Evolutionary conservation across 352 stramenopile species (phyloP).

Genomic region (Phytophthora sp.): DNA sequence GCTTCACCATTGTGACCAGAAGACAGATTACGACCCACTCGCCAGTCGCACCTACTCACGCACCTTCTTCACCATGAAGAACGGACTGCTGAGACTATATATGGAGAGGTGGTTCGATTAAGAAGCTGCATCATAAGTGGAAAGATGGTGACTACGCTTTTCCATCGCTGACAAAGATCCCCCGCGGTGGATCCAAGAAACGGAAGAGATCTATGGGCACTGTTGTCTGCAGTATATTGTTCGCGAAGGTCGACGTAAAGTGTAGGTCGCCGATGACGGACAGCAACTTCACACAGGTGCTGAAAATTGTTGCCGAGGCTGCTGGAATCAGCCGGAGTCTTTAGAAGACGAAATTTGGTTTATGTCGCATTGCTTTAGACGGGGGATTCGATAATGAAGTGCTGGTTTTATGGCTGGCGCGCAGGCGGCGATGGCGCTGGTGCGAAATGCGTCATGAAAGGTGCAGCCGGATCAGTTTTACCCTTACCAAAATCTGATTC

Average conservation of each 20-base stretch:
- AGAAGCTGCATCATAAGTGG: neutral
- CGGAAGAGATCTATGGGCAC: neutral
- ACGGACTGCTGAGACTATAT: neutral
- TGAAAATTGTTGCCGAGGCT: slow-evolving; percentile 15
- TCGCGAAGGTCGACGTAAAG: neutral
- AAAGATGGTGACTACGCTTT: neutral
- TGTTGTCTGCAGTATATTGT: neutral
- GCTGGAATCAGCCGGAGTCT: slow-evolving; percentile 4
- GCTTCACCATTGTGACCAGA: slow-evolving; percentile 17
- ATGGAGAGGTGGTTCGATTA: neutral
- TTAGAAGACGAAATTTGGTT: slow-evolving; percentile 11
- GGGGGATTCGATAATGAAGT: slow-evolving; percentile 14
- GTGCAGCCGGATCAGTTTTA: too few relatives aligned
- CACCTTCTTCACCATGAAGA: slow-evolving; percentile 11
- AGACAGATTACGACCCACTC: slow-evolving; percentile 15
- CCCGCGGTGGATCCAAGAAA: neutral
- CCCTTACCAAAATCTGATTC: too few relatives aligned
- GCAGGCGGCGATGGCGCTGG: neutral
- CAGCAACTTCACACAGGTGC: slow-evolving; percentile 21
- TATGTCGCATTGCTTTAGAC: slow-evolving; percentile 13
- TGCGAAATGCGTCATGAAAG: too few relatives aligned
- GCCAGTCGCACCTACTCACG: slow-evolving; percentile 8
- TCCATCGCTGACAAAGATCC: neutral
- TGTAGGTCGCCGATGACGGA: slow-evolving; percentile 11
- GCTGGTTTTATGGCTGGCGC: neutral